Evolutionary conservation across 2,329 filamentous ascomycete genomes (phyloP).

Genomic region (Biscogniauxia marginata): DNA sequence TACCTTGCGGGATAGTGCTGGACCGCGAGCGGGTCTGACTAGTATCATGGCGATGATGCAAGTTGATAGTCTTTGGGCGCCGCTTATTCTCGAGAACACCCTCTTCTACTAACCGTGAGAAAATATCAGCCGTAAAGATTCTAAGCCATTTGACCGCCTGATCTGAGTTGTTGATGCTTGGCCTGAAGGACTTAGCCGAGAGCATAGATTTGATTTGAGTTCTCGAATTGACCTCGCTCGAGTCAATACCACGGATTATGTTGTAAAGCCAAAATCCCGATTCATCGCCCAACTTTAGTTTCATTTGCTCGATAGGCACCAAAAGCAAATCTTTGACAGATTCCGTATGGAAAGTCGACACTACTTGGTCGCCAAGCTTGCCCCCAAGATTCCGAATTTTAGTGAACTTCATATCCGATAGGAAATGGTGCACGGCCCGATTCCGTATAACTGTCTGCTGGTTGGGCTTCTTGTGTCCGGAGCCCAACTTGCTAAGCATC

Average conservation of each 20-base stretch:
- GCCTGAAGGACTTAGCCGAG: constrained; percentile 91
- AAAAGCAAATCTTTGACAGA: constrained; percentile 71
- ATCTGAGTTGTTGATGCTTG: constrained; percentile 73
- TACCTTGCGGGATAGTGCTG: constrained; percentile 73
- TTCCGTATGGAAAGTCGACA: constrained; percentile 78
- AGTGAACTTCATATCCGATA: constrained; percentile 85
- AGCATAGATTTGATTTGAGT: constrained; percentile 98
- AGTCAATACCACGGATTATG: constrained; percentile 81
- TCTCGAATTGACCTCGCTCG: constrained; percentile 82
- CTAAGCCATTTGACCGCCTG: constrained; percentile 82
- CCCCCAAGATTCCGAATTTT: constrained; percentile 95
- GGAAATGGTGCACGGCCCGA: constrained; percentile 74
- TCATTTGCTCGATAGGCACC: constrained; percentile 72
- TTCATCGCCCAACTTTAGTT: constrained; percentile 76
- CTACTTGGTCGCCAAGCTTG: constrained; percentile 86
- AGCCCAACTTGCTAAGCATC: constrained; percentile 91
- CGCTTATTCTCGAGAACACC: constrained; percentile 84
- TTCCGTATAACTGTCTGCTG: constrained; percentile 91
- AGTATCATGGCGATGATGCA: constrained; percentile 78
- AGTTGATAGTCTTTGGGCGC: constrained; percentile 78
- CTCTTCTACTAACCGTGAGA: constrained; percentile 84
- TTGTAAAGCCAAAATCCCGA: constrained; percentile 84
- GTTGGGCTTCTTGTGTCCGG: constrained; percentile 89
- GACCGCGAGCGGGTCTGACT: constrained; percentile 73
- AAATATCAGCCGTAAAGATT: constrained; percentile 92